Base-by-base conservation (phyloP, 176 grass and related monocot genomes). In the Carex parvula region DNA sequence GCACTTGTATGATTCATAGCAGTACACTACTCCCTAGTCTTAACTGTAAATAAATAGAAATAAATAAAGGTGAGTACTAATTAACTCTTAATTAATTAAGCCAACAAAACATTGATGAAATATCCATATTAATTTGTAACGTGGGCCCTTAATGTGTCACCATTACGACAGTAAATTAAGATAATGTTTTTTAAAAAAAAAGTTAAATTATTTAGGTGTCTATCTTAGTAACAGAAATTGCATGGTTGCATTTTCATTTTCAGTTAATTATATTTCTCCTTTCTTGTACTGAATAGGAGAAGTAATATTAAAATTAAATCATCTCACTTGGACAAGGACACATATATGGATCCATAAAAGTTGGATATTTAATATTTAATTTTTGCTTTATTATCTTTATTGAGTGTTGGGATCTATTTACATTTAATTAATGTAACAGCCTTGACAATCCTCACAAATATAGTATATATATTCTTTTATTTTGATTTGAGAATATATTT, bases 171-270 rank as follows among this genome's bases (percentile, higher is more conserved):
- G 15, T 70, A 41, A 41, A 18, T 29, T 29, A 29, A 2, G 14
- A 57, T 15, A 70, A 41, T 24, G 29, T 29, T 65, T 32, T 32
- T 29, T 29, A 29, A 29, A 32, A 66, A 66, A 21, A 20, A 66
- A 15, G 3, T 66, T 66, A 33, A 32, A 32, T 32, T 66, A 33
- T 66, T 30, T 66, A 32, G 64, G 64, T 33, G 64, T 13, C 6
- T 15, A 66, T 66, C 26, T 73, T 73, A 46, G 50, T 73, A 42
- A 73, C n/a, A 48, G n/a, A 50, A 48, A 73, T 52, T 37, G 4
- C 8, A 44, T 75, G 20, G 46, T 75, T 75, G 71, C 39, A 54
- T 54, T 75, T 68, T 52, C 71, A 8, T 53, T 75, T 75, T 74
- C 13, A 52, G 46, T 75, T 75, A 13, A 26, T 75, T 54, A 13